These are phyloP conservation scores for Ophiostoma pallidulum DNA, from an alignment of 2,329 filamentous ascomycete species.

Conservation along the genomic window DNA sequence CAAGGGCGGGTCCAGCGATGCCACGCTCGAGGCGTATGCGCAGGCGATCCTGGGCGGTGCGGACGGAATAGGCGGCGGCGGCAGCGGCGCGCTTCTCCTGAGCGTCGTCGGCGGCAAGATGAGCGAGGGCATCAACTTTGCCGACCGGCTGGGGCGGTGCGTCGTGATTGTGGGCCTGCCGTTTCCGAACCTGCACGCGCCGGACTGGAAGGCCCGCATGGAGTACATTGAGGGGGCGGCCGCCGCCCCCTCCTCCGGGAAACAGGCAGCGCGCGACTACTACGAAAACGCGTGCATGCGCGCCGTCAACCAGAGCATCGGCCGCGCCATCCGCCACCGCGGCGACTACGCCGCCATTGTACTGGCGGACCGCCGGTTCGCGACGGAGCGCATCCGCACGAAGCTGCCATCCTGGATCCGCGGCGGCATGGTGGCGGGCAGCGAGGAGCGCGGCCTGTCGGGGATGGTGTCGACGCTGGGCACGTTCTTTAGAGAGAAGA, in stretches of 20 bases:
- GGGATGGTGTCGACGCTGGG: slow-evolving; percentile 50
- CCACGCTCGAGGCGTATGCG: slow-evolving; percentile 64
- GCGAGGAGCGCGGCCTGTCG: slow-evolving; percentile 42
- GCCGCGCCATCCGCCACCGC: slow-evolving; percentile 78
- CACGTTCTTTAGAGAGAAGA: slow-evolving; percentile 49
- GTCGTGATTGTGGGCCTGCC: slow-evolving; percentile 88
- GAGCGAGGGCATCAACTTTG: slow-evolving; percentile 98
- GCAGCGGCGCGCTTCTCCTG: slow-evolving; percentile 56
- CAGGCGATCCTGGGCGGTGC: slow-evolving; percentile 54
- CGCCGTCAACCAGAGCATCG: slow-evolving; percentile 93
- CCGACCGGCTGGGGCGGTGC: slow-evolving; percentile 76
- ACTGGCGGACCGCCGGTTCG: slow-evolving; percentile 73
- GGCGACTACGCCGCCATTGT: slow-evolving; percentile 87
- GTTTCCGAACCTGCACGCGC: slow-evolving; percentile 80
- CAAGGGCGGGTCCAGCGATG: slow-evolving; percentile 51
- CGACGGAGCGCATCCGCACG: slow-evolving; percentile 57
- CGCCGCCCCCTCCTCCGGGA: slow-evolving; percentile 24
- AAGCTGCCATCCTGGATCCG: slow-evolving; percentile 90
- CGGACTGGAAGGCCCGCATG: slow-evolving; percentile 89
- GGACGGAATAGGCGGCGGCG: background rate
- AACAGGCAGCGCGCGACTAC: slow-evolving; percentile 61
- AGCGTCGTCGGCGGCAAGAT: slow-evolving; percentile 91
- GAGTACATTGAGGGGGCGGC: slow-evolving; percentile 65
- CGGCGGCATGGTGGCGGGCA: slow-evolving; percentile 48
- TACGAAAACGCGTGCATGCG: slow-evolving; percentile 96